Conservation (phyloP, 257 asterid genomes). For the Solanum clarkiae region DNA sequence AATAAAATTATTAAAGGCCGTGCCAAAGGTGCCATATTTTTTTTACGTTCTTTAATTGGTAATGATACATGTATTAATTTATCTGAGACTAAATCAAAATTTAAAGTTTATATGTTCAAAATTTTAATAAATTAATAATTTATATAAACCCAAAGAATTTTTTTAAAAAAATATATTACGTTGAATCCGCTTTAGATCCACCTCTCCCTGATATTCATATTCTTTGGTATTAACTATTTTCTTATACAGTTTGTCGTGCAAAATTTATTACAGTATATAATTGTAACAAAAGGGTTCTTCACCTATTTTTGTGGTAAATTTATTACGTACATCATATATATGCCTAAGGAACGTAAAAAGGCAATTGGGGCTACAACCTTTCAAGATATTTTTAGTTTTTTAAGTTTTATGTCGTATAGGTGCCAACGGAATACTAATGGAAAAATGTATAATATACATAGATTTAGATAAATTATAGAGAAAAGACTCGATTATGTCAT, state of each 20-base stretch:
- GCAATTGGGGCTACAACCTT: not conserved
- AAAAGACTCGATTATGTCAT: too few species aligned
- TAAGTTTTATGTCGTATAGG: not conserved
- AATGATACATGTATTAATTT: not conserved
- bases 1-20: not conserved
- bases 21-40: not conserved
- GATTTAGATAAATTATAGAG: too few species aligned
- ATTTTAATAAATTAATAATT: too few species aligned
- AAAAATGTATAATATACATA: not conserved
- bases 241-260: not conserved
- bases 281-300: not conserved
- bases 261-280: not conserved
- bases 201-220: not conserved
- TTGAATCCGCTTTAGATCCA: not conserved
- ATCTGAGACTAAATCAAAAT: rapidly evolving
- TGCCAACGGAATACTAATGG: not conserved
- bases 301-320: not conserved
- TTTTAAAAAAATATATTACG: too few species aligned
- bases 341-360: not conserved
- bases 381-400: not conserved
- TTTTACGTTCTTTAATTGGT: not conserved
- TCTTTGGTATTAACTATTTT: not conserved
- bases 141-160: too few species aligned
- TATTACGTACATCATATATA: not conserved
- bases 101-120: not conserved